These are phyloP conservation scores for Harringtonia aguacate DNA, from an alignment of 2,329 filamentous ascomycete genomes.

Conservation along the genomic window DNA sequence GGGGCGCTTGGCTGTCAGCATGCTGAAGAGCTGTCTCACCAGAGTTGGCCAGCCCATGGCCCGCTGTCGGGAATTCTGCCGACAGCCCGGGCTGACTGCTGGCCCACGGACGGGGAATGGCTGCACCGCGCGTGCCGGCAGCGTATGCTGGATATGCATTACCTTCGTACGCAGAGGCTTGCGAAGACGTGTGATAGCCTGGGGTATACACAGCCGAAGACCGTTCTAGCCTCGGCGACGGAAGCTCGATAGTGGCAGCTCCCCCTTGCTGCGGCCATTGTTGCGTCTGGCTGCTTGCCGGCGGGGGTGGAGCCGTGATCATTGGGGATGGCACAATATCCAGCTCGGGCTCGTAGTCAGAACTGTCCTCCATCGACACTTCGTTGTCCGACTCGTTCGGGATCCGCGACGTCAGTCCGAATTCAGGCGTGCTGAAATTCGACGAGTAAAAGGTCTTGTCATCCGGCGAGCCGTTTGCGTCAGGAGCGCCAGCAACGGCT, in stretches of 20 bases:
- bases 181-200: too few species aligned
- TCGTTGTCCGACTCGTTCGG: constrained; percentile 31
- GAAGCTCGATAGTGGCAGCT: too few species aligned
- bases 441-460: constrained; percentile 96
- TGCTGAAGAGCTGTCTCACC: background rate
- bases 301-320: background rate
- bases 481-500: background rate
- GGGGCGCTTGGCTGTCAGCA: constrained; percentile 25
- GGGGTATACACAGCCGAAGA: too few species aligned
- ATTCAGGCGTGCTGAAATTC: constrained; percentile 68
- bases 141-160: too few species aligned
- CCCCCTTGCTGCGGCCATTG: background rate
- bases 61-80: background rate
- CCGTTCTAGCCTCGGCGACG: too few species aligned
- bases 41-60: background rate
- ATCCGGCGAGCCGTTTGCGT: constrained; percentile 70
- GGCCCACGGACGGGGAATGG: background rate
- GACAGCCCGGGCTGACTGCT: background rate
- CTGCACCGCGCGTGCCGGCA: background rate
- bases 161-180: too few species aligned
- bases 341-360: constrained; percentile 22
- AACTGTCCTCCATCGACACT: constrained; percentile 25
- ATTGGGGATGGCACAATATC: constrained; percentile 7
- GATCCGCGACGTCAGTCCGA: constrained; percentile 34
- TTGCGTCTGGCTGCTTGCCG: background rate